phyloP scores from a whole-genome alignment of 164 flowering plant species.

The Piper betle region DNA sequence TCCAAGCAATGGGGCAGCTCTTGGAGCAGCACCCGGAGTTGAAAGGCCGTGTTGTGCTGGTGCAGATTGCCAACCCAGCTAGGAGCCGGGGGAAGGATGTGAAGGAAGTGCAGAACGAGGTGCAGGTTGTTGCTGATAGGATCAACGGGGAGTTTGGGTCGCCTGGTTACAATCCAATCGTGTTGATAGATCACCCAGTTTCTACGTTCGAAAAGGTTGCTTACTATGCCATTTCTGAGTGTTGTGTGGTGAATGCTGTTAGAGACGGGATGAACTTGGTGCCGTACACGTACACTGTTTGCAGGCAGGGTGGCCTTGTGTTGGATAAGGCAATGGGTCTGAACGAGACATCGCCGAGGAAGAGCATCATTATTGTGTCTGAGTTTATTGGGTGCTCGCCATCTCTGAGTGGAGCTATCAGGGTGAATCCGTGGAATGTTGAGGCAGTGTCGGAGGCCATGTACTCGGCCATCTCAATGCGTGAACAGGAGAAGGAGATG shows the following conservation, averaged over 20 bases:
- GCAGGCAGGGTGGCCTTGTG: conserved; percentile 7
- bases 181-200: conserved; percentile 20
- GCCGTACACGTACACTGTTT: conserved; percentile 10
- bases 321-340: conserved; percentile 2
- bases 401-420: conserved; percentile 12
- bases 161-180: conserved; percentile 32
- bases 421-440: conserved; percentile 13
- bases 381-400: conserved; percentile 16
- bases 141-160: conserved; percentile 18
- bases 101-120: conserved; percentile 25
- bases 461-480: conserved; percentile 10
- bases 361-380: conserved; percentile 12
- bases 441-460: conserved; percentile 13
- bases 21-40: conserved; percentile 16
- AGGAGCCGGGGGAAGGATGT: conserved; percentile 36
- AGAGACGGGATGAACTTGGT: conserved; percentile 14
- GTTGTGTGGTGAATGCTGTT: conserved; percentile 12
- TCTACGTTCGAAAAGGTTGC: conserved; percentile 32
- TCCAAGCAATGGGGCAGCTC: conserved; percentile 34
- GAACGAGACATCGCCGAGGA: not conserved
- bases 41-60: conserved; percentile 29
- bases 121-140: conserved; percentile 1
- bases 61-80: conserved; percentile 49
- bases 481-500: conserved; percentile 7
- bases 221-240: conserved; percentile 23